Base-by-base conservation (phyloP, 768 basidiomycete species). In the Suillus placidus region DNA sequence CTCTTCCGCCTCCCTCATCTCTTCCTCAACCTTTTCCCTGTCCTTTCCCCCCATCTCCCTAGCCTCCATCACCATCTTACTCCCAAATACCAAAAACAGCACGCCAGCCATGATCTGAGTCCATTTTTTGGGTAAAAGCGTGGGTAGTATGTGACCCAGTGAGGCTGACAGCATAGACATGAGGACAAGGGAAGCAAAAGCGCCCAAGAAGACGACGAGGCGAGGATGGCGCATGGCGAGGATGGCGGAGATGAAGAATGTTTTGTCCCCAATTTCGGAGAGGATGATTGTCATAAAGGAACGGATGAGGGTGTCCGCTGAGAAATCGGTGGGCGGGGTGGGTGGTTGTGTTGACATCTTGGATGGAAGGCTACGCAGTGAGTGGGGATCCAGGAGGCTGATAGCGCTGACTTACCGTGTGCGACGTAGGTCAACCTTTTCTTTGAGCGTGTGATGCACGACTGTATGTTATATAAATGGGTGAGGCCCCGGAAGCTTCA, bases 191-290 rank as follows among this genome's bases (percentile, higher is more conserved):
- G 95, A 94, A 18, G 86, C 84, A 70, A 98, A 90, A 1, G 97
- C 96, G 38, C 96, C 97, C 0, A 83, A 82, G 74, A 98, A 98
- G 66, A 99, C 95, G 64, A 88, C 79, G 52, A 90, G 70, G 26
- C 96, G 89, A 1, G 95, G 90, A 75, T 97, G 95, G 8, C 94
- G 90, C 88, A 95, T 95, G 13, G 96, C 95, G 71, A 87, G 92
- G 60, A 96, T 94, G 60, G 96, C 94, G 58, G 97, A 90, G 42
- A 91, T 90, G 69, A 91, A 81, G 73, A 91, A 91, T 0, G 97
- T 98, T 77, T 98, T 97, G 87, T 99, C 97, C 30, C 97, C 97
- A 51, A 96, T 91, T 82, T 95, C 94, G 3, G 93, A 94, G 74
- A 92, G 83, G 40, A 98, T 90, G 72, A 97, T 98, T 89, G 97